Evolutionary conservation across 2,329 filamentous ascomycete genomes (phyloP).

Genomic region (Cordyceps sp.): DNA sequence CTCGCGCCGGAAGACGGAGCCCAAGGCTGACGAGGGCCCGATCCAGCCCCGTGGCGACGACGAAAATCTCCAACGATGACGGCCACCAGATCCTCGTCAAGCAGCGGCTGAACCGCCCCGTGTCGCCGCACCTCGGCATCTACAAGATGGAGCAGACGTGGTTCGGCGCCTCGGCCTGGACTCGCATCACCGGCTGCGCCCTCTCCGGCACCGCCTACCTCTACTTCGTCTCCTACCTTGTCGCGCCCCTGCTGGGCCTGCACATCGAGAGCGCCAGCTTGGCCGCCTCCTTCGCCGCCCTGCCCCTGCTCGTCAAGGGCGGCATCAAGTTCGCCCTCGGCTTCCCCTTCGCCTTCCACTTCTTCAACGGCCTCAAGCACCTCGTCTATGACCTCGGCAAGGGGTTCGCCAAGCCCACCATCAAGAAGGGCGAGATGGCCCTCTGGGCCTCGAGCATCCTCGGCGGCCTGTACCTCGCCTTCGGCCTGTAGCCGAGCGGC

Average conservation of each 20-base stretch:
- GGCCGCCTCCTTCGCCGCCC: conserved; percentile 39
- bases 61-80: conserved; percentile 36
- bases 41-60: conserved; percentile 34
- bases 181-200: conserved; percentile 67
- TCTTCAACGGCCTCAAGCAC: conserved; percentile 37
- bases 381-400: conserved; percentile 32
- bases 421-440: conserved; percentile 27
- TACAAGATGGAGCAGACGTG: conserved; percentile 80
- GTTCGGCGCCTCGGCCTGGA: conserved; percentile 54
- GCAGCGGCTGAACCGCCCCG: conserved; percentile 68
- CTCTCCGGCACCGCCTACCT: conserved; percentile 63
- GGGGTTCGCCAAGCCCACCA: conserved; percentile 31
- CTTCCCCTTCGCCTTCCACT: conserved; percentile 44
- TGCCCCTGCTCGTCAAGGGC: conserved; percentile 43
- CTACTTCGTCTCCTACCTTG: conserved; percentile 68
- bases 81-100: conserved; percentile 52
- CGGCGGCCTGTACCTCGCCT: conserved; percentile 26
- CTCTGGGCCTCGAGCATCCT: conserved; percentile 30
- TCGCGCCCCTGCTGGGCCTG: conserved; percentile 54
- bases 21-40: too few species aligned
- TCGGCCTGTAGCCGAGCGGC: conserved; percentile 22
- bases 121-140: conserved; percentile 72
- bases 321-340: conserved; percentile 35
- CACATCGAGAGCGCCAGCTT: conserved; percentile 43
- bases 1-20: too few species aligned